A percentile compares a stretch with the other conserved stretches of the same genome.
Conservation (phyloP, 164 flowering plant species). For the Platanus orientalis region DNA sequence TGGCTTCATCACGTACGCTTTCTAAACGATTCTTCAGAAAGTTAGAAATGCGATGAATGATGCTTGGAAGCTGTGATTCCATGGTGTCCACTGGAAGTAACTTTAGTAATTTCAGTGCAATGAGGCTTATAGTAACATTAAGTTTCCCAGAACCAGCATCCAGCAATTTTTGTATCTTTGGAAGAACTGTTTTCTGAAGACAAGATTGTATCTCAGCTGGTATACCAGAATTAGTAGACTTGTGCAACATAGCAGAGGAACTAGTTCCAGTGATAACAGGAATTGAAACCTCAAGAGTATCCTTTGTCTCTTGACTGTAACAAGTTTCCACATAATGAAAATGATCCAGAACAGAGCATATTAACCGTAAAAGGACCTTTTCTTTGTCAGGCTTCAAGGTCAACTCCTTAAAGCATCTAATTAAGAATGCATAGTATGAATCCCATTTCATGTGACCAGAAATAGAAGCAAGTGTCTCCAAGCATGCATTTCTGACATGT, state of each 20-base stretch:
- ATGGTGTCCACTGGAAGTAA: slow-evolving; percentile 65
- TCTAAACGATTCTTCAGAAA: slow-evolving; percentile 69
- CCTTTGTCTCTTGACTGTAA: slow-evolving; percentile 16
- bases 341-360: slow-evolving; percentile 67
- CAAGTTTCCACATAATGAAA: slow-evolving; percentile 51
- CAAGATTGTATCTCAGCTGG: slow-evolving; percentile 38
- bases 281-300: slow-evolving; percentile 15
- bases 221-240: slow-evolving; percentile 9
- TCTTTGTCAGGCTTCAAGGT: slow-evolving; percentile 49
- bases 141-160: slow-evolving; percentile 52
- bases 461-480: slow-evolving; percentile 76
- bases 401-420: slow-evolving; percentile 73
- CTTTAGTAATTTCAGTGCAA: slow-evolving; percentile 71
- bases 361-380: slow-evolving; percentile 57
- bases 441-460: slow-evolving; percentile 78
- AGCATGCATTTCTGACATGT: slow-evolving; percentile 65
- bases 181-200: slow-evolving; percentile 57
- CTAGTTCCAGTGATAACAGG: slow-evolving; percentile 4
- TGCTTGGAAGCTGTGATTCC: slow-evolving; percentile 74
- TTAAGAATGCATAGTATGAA: slow-evolving; percentile 49
- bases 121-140: slow-evolving; percentile 62
- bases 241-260: slow-evolving; percentile 11
- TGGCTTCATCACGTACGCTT: slow-evolving; percentile 86
- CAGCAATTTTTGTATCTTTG: slow-evolving; percentile 66
- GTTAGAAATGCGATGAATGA: slow-evolving; percentile 71